Evolutionary conservation across 495 filamentous ascomycete species (phyloP), one percentile per base, ranked within the genome.

Genomic region (Lichenothelia convexa): DNA sequence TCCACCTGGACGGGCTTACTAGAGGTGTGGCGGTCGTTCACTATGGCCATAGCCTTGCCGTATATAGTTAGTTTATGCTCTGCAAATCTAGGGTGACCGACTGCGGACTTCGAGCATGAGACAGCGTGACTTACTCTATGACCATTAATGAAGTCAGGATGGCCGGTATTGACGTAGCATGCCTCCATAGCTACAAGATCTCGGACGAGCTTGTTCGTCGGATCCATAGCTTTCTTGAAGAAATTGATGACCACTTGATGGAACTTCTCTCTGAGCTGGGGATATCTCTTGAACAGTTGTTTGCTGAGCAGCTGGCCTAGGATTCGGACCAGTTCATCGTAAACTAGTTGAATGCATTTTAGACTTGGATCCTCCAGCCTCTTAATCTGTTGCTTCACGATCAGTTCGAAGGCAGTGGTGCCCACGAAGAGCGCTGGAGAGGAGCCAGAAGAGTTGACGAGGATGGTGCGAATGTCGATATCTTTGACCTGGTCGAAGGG

Each of bases 331-430:
- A 99, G 64, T 63, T 99, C 91, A 58, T 99, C 91, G 50, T 93
- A 99, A 9, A 99, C 87, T 35, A 99, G 65, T 22, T 80, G 86
- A 29, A 89, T 86, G 65, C 91, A 99, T 62, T 93, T 95, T 53
- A 91, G 58, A 57, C 83, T 92, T 20, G 91, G 91, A 39, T 99
- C 91, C 58, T 99, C 91, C 33, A 99, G 58, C 31, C 91, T 72
- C 68, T 77, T 91, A 58, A 99, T 99, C 55, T 99, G 84, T 54
- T 94, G 80, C 70, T 95, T 99, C 45, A 95, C 91, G 45, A 99
- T 93, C 34, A 93, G 65, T 55, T 99, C 91, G 40, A 99, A 99
- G 3, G 91, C 91, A 1, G 84, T 89, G 6, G 91, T 95, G 36
- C 87, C 89, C 26, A 99, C 91, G 56, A 99, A 99, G 9, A 99